Base-by-base conservation (phyloP, 768 basidiomycete genomes). In the Pulveroboletus sp. region DNA sequence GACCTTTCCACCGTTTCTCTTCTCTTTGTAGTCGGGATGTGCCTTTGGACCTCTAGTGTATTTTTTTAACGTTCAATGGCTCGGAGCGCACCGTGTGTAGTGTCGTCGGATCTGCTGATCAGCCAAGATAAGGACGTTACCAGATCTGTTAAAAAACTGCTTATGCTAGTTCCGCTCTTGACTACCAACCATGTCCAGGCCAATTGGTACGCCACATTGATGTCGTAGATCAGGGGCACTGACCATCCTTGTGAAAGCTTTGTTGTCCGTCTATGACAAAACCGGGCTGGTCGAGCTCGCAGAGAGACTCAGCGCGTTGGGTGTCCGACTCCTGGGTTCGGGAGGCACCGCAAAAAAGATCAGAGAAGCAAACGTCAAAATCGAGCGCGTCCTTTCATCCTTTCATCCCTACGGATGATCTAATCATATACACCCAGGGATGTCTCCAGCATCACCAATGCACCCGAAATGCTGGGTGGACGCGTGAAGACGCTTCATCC, bases 291-390 rank as follows among this genome's bases (percentile, higher is more conserved):
- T 98, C 50, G 86, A 93, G 47, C 80, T 99, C 41, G 96, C 96
- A 21, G 78, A 81, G 57, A 89, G 85, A n/a, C 82, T 98, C 51
- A 76, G 81, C 50, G 75, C 77, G 43, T 80, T 85, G 39, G 94
- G 94, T 26, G 85, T 98, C 63, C 83, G 84, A 42, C 79, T 99
- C 10, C 73, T 99, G 15, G 96, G 93, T 44, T 96, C 93, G 28
- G 96, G 96, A 54, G 96, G 96, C 47, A 99, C 96, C 11, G 94
- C 96, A 33, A 98, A 95, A 73, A 91, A 89, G 70, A 95, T 99
- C 67, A 83, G 96, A 65, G 93, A 97, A 33, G 85, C 90, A 28
- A 93, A 92, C 8, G 81, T 97, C 55, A 75, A 83, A 31, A 93
- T 98, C 60, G 83, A 92, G 95, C 92, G 64, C 57, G 90, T 78